These are phyloP conservation scores for Aspergillus fructus DNA, from an alignment of 2,329 filamentous ascomycete genomes.

Conservation along the genomic window DNA sequence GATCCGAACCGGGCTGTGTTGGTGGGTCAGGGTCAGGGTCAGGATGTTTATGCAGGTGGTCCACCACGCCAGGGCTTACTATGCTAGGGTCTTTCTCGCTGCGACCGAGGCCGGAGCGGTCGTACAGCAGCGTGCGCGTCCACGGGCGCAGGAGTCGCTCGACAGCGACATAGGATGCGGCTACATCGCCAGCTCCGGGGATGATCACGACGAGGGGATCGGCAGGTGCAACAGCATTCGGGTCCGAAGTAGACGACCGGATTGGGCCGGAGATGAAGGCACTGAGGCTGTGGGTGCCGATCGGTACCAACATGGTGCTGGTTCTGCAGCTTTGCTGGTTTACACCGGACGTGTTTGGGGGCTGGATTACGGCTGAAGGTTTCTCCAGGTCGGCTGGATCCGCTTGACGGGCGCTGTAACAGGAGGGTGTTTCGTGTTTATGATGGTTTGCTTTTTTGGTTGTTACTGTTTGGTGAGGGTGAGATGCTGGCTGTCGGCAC, in stretches of 20 bases:
- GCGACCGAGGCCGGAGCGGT: conserved; percentile 39
- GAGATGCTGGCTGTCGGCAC: no score
- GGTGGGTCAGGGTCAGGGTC: conserved; percentile 3
- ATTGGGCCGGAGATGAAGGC: conserved; percentile 26
- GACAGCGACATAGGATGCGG: conserved; percentile 34
- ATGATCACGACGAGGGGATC: conserved; percentile 36
- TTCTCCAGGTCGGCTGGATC: neutral
- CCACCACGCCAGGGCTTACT: no score
- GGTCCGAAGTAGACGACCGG: conserved; percentile 6
- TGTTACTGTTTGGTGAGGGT: no score
- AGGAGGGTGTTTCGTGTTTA: neutral
- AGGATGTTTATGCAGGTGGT: no score
- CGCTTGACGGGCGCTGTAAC: no score
- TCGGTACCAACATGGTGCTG: conserved; percentile 22
- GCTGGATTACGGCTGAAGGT: neutral
- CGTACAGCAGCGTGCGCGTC: conserved; percentile 34
- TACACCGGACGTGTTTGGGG: neutral
- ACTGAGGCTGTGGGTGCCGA: conserved; percentile 35
- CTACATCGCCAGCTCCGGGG: conserved; percentile 36
- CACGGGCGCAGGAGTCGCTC: conserved; percentile 29
- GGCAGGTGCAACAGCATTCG: neutral
- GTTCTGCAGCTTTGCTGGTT: neutral
- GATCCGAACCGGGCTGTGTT: neutral
- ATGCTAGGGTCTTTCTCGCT: conserved; percentile 22
- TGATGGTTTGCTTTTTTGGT: no score